Percentiles rank a stretch among this genome's conserved stretches.
Conservation (phyloP, 305 asterid species). For the Fraxinus greggii region DNA sequence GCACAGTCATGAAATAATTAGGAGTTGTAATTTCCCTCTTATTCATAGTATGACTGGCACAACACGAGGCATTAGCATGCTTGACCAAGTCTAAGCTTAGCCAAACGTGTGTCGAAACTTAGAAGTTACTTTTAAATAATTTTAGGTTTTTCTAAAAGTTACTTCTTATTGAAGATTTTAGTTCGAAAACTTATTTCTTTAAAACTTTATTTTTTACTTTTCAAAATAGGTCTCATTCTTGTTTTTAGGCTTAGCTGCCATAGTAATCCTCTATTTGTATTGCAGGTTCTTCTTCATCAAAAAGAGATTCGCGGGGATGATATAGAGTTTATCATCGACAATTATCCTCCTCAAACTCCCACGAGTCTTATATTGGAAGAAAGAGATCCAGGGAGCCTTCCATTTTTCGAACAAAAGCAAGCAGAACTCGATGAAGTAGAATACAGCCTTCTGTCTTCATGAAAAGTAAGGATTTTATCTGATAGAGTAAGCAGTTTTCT, state of each 20-base stretch:
- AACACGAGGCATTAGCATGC: not conserved
- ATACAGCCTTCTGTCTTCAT: conserved; percentile 35
- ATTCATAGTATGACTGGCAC: not conserved
- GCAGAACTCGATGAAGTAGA: conserved; percentile 45
- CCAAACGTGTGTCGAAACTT: not conserved
- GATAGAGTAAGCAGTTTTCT: not conserved
- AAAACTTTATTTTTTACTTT: not conserved
- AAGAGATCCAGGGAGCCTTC: conserved; percentile 75
- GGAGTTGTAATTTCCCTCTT: not conserved
- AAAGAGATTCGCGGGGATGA: conserved; percentile 80
- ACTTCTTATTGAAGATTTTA: not conserved
- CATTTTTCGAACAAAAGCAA: conserved; percentile 39
- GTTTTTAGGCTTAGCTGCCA: not conserved
- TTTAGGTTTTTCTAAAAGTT: not conserved
- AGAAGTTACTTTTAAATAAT: not conserved
- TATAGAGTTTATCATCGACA: conserved; percentile 65
- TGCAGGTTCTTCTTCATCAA: conserved; percentile 81
- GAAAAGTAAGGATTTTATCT: not conserved
- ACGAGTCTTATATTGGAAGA: conserved; percentile 68
- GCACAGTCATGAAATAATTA: conserved; percentile 3
- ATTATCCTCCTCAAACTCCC: conserved; percentile 79
- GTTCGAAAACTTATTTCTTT: not conserved
- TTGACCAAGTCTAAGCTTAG: not conserved
- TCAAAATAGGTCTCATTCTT: not conserved
- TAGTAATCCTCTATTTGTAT: not conserved